Evolutionary conservation across 768 basidiomycete species (phyloP).

Genomic region (Hysterangium stoloniferum): DNA sequence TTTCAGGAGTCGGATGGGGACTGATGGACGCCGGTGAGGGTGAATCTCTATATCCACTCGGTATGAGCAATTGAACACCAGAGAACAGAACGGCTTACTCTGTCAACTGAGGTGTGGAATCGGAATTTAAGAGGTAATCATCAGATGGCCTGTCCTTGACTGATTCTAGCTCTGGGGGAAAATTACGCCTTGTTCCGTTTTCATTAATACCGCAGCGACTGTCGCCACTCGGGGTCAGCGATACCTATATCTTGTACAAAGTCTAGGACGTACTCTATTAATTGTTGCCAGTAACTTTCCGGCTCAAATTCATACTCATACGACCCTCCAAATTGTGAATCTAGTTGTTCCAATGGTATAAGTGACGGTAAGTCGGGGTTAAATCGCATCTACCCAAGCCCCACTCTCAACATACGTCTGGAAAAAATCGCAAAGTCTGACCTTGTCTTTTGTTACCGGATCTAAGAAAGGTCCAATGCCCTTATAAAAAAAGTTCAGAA

Average conservation of each 20-base stretch:
- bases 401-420: background rate
- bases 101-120: too few species aligned
- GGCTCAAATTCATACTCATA: constrained; percentile 69
- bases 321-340: constrained; percentile 76
- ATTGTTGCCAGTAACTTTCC: constrained; percentile 69
- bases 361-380: constrained; percentile 77
- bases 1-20: too few species aligned
- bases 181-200: constrained; percentile 12
- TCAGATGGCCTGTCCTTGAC: background rate
- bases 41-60: too few species aligned
- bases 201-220: constrained; percentile 7
- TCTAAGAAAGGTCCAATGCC: constrained; percentile 83
- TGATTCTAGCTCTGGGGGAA: background rate
- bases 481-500: constrained; percentile 73
- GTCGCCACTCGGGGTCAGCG: too few species aligned
- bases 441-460: constrained; percentile 85
- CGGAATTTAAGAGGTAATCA: too few species aligned
- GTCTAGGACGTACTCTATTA: constrained; percentile 58
- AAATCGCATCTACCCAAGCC: constrained; percentile 62
- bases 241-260: too few species aligned
- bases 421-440: constrained; percentile 21
- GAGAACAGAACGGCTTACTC: too few species aligned
- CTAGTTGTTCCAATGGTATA: constrained; percentile 66
- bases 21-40: too few species aligned
- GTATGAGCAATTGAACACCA: too few species aligned